Conservation (phyloP, 129 eudicot genomes). For the Rutidosis leptorrhynchoides region DNA sequence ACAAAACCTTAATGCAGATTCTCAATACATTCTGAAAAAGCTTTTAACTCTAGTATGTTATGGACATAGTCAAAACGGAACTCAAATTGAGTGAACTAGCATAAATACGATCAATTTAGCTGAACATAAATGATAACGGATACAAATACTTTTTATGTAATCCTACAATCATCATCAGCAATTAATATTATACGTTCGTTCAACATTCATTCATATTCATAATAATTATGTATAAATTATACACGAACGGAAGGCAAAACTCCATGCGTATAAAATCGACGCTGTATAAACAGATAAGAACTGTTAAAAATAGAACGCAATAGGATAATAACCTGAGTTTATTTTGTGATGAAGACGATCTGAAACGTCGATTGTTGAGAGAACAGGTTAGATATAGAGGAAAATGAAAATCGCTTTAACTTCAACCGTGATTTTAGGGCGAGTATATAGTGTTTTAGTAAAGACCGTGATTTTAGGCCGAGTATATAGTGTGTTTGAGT, state of each 20-base stretch:
- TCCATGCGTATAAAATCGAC: neutral
- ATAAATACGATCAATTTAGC: neutral
- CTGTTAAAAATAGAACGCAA: constrained; percentile 6
- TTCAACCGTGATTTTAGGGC: constrained; percentile 18
- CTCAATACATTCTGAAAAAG: neutral
- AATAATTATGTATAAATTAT: neutral
- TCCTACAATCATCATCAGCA: neutral
- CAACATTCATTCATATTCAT: constrained; percentile 9
- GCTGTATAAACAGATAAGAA: neutral
- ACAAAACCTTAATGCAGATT: neutral
- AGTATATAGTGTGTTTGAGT: constrained; percentile 23
- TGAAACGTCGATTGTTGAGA: constrained; percentile 18
- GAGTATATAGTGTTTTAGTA: too few species aligned
- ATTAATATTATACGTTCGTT: neutral
- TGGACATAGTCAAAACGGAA: neutral
- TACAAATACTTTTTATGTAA: neutral
- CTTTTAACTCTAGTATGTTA: neutral
- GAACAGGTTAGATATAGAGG: constrained; percentile 29
- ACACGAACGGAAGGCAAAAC: constrained; percentile 4
- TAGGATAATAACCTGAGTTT: constrained; percentile 25
- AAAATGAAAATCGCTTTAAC: constrained; percentile 25
- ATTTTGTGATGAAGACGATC: constrained; percentile 24
- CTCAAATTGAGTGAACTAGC: neutral
- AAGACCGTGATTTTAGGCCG: too few species aligned
- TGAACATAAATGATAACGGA: neutral